These are phyloP conservation scores for Ceratonia siliqua DNA, from an alignment of 306 rosid genomes.

Conservation along the genomic window DNA sequence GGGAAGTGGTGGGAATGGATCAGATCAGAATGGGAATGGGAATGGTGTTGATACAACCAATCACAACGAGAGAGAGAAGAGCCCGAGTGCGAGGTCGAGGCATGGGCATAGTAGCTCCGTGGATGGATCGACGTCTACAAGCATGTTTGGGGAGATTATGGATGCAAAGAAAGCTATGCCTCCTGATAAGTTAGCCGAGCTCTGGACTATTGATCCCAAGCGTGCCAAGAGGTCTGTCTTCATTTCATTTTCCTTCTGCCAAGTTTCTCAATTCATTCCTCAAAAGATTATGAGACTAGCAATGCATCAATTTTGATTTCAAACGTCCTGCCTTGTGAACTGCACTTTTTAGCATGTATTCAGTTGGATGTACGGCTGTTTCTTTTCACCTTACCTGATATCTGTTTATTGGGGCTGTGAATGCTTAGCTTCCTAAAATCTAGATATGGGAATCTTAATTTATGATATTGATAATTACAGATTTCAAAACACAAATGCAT, in stretches of 20 bases:
- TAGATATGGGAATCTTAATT: slow-evolving; percentile 15
- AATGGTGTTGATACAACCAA: slow-evolving; percentile 45
- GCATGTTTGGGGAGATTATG: slow-evolving; percentile 87
- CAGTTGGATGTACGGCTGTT: background rate
- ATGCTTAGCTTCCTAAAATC: slow-evolving; percentile 6
- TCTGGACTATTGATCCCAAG: slow-evolving; percentile 93
- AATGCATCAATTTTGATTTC: slow-evolving; percentile 12
- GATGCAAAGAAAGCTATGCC: slow-evolving; percentile 99
- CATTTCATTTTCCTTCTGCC: slow-evolving; percentile 7
- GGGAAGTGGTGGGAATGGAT: slow-evolving; percentile 41
- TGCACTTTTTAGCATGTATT: background rate
- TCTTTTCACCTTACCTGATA: slow-evolving; percentile 21
- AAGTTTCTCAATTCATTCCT: background rate
- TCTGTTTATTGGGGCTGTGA: background rate
- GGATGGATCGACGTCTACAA: slow-evolving; percentile 71
- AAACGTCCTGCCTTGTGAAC: background rate
- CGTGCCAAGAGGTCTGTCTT: slow-evolving; percentile 90
- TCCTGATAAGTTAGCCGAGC: slow-evolving; percentile 98
- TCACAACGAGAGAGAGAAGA: slow-evolving; percentile 61
- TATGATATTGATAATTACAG: too few species aligned
- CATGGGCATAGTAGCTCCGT: slow-evolving; percentile 85
- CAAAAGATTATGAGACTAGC: background rate
- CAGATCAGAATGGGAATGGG: slow-evolving; percentile 54
- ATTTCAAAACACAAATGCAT: slow-evolving; percentile 14
- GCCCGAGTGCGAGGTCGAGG: slow-evolving; percentile 50